Base-by-base conservation (phyloP, 257 asterid genomes). In the Echites panduratus region DNA sequence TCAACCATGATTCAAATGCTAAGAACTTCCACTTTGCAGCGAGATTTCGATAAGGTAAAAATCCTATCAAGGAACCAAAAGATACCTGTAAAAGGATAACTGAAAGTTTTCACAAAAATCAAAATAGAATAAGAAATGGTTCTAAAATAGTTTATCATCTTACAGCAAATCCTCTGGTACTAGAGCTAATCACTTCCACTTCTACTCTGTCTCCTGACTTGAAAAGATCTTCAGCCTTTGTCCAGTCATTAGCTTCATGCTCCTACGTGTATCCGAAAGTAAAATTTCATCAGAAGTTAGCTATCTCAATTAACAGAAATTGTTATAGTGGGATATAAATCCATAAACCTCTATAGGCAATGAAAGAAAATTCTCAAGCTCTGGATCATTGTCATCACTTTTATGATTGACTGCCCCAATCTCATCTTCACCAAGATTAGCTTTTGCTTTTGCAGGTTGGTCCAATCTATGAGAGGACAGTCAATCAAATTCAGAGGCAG, bases 1-100 rank as follows among this genome's bases (percentile, higher is more conserved):
- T 91, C 86, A 93, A 81, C 98, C 98, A 93, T 44, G 98, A 89
- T 80, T 94, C 98, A 56, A 94, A 91, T 67, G 96, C 96, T 70
- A 89, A 80, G 85, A 94, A 94, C 80, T 87, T 94, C 98, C 96
- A 91, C 84, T 89, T 86, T 40, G 97, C 86, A 80, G 93, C 85
- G 76, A 91, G 98, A 80, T 91, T 89, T 50, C 97, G 94, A 78
- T 94, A 91, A 19, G 98, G 98, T 73, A 94, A 80, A 87, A 89
- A 89, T 68, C 97, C 98, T 80, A 89, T 77, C 83, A 94, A 83
- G 85, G 98, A 89, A 77, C 96, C 91, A 82, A 87, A 91, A 32
- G 96, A 89, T 52, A 72, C 98, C 98, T 94, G 87, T 48, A 82
- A 76, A 77, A 47, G 40, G 78, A 77, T 50, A 41, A 19, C 50